Conservation (phyloP, 176 grass and related monocot genomes). For the Triticum turgidum region DNA sequence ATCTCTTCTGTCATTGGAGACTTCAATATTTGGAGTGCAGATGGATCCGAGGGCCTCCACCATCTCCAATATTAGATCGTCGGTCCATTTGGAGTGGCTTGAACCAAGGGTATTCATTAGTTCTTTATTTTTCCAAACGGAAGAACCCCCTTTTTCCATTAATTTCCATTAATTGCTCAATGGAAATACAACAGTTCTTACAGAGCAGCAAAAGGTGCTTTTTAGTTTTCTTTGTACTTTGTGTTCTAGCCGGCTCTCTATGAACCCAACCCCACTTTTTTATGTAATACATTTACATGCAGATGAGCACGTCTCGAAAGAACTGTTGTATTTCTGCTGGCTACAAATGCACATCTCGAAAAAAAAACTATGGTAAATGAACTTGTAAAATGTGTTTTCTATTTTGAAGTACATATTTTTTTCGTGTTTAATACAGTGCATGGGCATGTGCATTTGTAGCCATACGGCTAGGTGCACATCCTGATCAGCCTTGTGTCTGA, state of each 20-base stretch:
- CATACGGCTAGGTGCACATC: background rate
- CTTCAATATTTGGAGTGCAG: background rate
- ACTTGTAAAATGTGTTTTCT: background rate
- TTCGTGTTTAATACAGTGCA: background rate
- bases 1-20: background rate
- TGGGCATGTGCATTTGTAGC: background rate
- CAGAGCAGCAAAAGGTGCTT: background rate
- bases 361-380: background rate
- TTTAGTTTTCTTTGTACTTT: background rate
- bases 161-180: too few relatives aligned
- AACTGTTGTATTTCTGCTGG: too few relatives aligned
- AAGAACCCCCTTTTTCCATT: too few relatives aligned
- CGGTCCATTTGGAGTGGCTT: background rate
- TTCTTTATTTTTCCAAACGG: too few relatives aligned
- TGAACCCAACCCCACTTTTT: background rate
- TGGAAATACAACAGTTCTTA: too few relatives aligned
- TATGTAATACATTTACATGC: constrained; percentile 8
- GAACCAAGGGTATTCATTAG: background rate
- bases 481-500: background rate
- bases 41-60: background rate
- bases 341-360: background rate
- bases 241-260: background rate
- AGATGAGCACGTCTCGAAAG: background rate
- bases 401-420: background rate
- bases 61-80: background rate